Conservation (phyloP, 305 asterid species). For the Fraxinus greggii region DNA sequence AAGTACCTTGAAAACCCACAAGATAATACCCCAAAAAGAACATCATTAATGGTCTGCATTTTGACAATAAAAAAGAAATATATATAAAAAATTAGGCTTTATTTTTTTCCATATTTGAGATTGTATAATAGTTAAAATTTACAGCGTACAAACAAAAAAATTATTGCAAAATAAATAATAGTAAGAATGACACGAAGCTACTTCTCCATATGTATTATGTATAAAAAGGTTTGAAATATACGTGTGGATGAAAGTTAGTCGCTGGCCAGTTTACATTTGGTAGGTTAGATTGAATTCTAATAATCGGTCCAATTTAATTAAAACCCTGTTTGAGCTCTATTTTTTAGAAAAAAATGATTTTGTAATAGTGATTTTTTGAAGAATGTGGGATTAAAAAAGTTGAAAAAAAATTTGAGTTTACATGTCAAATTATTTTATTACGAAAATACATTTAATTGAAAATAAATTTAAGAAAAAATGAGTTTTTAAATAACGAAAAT, state of each 20-base stretch:
- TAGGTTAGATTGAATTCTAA: neutral
- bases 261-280: neutral
- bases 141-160: neutral
- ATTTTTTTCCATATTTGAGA: neutral
- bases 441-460: too few species aligned
- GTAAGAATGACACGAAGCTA: neutral
- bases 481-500: too few species aligned
- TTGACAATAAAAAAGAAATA: neutral
- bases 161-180: neutral
- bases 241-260: neutral
- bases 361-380: too few species aligned
- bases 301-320: too few species aligned
- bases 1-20: slow-evolving; percentile 53
- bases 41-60: slow-evolving; percentile 62
- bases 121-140: neutral
- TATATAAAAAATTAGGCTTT: too few species aligned
- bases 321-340: too few species aligned
- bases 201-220: neutral
- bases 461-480: too few species aligned
- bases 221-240: neutral
- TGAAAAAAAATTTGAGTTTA: too few species aligned
- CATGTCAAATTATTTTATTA: too few species aligned
- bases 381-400: too few species aligned
- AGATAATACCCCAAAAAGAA: slow-evolving; percentile 53
- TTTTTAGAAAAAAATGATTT: too few species aligned